phyloP scores from a whole-genome alignment of 1,284 basidiomycete species.

The Pyrrhoderma noxium region DNA sequence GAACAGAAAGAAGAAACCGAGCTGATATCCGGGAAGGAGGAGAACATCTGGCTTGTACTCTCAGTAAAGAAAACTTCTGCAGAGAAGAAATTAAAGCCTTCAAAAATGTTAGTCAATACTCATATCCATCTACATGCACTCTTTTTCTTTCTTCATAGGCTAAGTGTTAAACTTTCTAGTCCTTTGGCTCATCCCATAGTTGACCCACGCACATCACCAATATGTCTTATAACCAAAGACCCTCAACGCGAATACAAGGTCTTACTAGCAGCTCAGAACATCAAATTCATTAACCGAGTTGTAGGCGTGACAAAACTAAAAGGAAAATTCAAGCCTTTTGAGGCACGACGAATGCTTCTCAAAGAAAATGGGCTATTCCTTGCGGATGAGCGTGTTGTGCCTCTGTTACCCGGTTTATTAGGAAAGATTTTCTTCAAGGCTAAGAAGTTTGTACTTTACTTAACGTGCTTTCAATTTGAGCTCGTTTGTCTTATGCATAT shows the following conservation, averaged over 20 bases:
- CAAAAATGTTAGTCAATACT: constrained; percentile 66
- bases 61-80: constrained; percentile 76
- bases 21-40: constrained; percentile 73
- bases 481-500: neutral
- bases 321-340: constrained; percentile 91
- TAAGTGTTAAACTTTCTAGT: constrained; percentile 31
- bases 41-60: constrained; percentile 80
- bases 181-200: constrained; percentile 76
- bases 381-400: constrained; percentile 85
- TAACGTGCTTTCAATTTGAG: neutral
- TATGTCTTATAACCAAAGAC: constrained; percentile 93
- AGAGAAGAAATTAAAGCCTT: constrained; percentile 73
- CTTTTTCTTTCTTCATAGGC: neutral
- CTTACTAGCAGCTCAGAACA: constrained; percentile 66
- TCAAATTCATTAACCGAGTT: constrained; percentile 89
- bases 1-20: constrained; percentile 64
- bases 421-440: constrained; percentile 91
- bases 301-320: constrained; percentile 86
- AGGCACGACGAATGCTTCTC: constrained; percentile 79
- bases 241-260: constrained; percentile 97
- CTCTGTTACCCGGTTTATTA: constrained; percentile 80
- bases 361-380: constrained; percentile 91
- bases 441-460: constrained; percentile 66
- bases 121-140: neutral
- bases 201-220: constrained; percentile 68